Evolutionary conservation across 768 basidiomycete species (phyloP), one percentile per base, ranked within the genome.

Genomic region (Leccinum obscurum): DNA sequence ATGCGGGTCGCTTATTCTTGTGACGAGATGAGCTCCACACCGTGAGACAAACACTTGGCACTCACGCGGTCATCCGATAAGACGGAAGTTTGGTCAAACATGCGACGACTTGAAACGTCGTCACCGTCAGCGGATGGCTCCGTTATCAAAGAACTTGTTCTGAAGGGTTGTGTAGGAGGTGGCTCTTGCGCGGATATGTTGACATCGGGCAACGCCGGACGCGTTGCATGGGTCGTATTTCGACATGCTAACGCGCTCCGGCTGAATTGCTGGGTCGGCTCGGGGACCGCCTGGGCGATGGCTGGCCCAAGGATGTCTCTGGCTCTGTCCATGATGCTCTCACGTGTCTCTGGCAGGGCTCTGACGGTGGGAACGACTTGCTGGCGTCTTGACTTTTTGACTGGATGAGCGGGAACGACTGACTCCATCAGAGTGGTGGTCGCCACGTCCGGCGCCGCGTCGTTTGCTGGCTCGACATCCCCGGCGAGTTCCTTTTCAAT

Each of bases 341-440:
- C 72, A 9, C 86, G 82, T 6, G 81, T 85, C 48, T 81, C 77
- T 4, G 73, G 66, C n/a, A 82, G 69, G 39, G 69, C 77, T 65
- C 76, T 76, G 56, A 90, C 77, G 8, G 80, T 82, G 48, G 79
- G 75, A 52, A 72, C 60, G 17, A 74, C 66, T 50, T 77, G 72
- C 22, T 64, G 66, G 39, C 76, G 80, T 64, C 73, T 80, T 6
- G 64, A 66, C 64, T 77, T 81, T 68, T 80, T 85, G 67, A 77
- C 82, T n/a, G 71, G 73, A 4, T 71, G 76, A n/a, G 77, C 75
- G 32, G 78, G 72, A 10, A 86, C 69, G n/a, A 85, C 71, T 4
- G 82, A 80, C 62, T 86, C 83, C 55, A 89, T 75, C 35, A 85
- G 76, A 1, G 89, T 80, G 26, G 58, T 54, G 20, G 73, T 57